Percentiles rank a stretch among this genome's conserved stretches.
These are phyloP conservation scores for Nepenthes gracilis DNA, from an alignment of 148 eudicot genomes.

Conservation along the genomic window DNA sequence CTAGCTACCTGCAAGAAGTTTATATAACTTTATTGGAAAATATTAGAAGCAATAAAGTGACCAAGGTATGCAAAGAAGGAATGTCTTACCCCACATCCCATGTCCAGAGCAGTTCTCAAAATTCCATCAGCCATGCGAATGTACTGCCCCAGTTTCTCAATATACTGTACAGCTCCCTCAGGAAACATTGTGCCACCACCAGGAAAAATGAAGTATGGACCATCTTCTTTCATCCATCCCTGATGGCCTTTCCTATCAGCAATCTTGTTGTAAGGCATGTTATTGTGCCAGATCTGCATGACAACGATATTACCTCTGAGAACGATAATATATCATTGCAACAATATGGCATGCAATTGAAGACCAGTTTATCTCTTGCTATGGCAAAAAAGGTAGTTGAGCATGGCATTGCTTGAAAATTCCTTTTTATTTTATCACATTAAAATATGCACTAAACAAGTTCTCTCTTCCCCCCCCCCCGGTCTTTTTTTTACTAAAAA, in stretches of 20 bases:
- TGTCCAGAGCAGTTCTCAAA: conserved; percentile 96
- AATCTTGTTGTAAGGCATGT: conserved; percentile 91
- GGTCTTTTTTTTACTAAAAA: too few species aligned
- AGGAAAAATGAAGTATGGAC: conserved; percentile 86
- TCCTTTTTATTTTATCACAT: too few species aligned
- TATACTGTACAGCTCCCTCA: conserved; percentile 84
- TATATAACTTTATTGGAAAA: conserved; percentile 2
- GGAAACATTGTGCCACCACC: conserved; percentile 99
- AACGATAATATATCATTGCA: background rate
- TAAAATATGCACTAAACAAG: too few species aligned
- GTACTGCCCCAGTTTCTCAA: conserved; percentile 89
- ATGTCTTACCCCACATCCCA: conserved; percentile 96
- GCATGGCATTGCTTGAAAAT: too few species aligned
- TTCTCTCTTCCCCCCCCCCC: too few species aligned
- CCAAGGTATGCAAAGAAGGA: conserved; percentile 1
- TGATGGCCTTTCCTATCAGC: conserved; percentile 98
- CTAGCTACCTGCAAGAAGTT: conserved; percentile 74
- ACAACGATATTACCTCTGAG: background rate
- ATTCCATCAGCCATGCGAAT: conserved; percentile 79
- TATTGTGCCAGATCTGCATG: conserved; percentile 87
- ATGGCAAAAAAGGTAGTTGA: too few species aligned
- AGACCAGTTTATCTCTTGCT: background rate
- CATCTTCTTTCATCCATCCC: conserved; percentile 96
- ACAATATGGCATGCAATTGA: background rate
- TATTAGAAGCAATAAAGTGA: background rate